A percentile compares a stretch with the other conserved stretches of the same genome.
These are phyloP conservation scores for Taxillus chinensis DNA, from an alignment of 164 flowering plant genomes.

Conservation along the genomic window DNA sequence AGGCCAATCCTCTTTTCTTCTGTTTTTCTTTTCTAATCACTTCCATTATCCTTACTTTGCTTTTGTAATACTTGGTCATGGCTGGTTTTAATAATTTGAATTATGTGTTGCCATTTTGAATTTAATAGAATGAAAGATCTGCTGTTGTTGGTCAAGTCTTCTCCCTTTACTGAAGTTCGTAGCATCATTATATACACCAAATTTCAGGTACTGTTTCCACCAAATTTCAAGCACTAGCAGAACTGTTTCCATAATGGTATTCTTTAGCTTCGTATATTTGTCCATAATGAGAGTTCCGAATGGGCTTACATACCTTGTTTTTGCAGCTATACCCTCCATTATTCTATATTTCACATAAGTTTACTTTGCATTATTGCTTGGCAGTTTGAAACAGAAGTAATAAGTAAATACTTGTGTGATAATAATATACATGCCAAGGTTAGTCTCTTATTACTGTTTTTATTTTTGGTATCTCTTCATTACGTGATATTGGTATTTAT, in stretches of 20 bases:
- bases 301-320: background rate
- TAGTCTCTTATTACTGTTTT: conserved; percentile 10
- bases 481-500: background rate
- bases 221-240: background rate
- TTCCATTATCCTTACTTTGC: background rate
- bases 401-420: conserved; percentile 74
- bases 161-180: conserved; percentile 45
- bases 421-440: conserved; percentile 83
- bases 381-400: conserved; percentile 81
- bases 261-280: background rate
- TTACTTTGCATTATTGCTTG: conserved; percentile 8
- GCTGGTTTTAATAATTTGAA: background rate
- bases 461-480: background rate
- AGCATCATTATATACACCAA: conserved; percentile 92
- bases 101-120: conserved; percentile 1
- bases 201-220: conserved; percentile 95
- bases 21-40: background rate
- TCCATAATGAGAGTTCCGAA: no score
- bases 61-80: background rate
- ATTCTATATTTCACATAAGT: background rate
- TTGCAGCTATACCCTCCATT: background rate
- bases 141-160: conserved; percentile 51
- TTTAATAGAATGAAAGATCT: conserved; percentile 69
- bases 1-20: conserved; percentile 11
- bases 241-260: background rate